Evolutionary conservation across 1,284 basidiomycete genomes (phyloP).

Genomic region (Entoloma clypeatum): DNA sequence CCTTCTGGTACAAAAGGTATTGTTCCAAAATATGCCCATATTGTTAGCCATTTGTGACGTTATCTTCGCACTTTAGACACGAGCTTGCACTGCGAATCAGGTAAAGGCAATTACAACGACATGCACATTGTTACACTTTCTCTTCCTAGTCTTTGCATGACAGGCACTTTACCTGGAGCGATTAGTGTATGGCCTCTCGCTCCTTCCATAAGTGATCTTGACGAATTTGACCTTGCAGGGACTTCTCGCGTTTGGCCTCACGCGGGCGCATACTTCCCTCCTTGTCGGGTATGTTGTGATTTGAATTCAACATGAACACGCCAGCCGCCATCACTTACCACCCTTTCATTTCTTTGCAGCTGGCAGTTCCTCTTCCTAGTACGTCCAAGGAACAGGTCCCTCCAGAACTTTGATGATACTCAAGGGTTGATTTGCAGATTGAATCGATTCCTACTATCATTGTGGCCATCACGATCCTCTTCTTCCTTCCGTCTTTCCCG

Average conservation of each 20-base stretch:
- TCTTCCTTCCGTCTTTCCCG: constrained; percentile 44
- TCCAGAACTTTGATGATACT: too few species aligned
- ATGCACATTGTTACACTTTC: neutral
- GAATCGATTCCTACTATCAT: constrained; percentile 51
- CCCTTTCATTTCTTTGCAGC: constrained; percentile 23
- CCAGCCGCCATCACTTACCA: neutral
- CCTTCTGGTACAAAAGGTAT: constrained; percentile 51
- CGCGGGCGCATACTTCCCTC: constrained; percentile 43
- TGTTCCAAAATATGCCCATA: constrained; percentile 18
- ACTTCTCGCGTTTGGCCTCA: constrained; percentile 50
- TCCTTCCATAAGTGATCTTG: neutral
- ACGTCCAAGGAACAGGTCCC: too few species aligned
- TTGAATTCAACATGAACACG: neutral
- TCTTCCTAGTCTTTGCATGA: constrained; percentile 45
- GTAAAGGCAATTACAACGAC: constrained; percentile 19
- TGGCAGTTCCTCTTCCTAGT: constrained; percentile 60
- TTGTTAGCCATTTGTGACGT: constrained; percentile 4
- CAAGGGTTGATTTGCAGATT: constrained; percentile 31
- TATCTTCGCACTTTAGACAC: constrained; percentile 28
- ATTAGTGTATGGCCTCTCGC: constrained; percentile 39
- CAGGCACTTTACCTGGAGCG: constrained; percentile 50
- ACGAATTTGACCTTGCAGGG: constrained; percentile 36
- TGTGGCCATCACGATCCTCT: constrained; percentile 42
- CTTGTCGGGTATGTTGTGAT: constrained; percentile 36
- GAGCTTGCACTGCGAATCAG: constrained; percentile 53